A percentile compares a stretch with the other conserved stretches of the same genome.
These are phyloP conservation scores for Rhodotorula glutinis DNA, from an alignment of 1,284 basidiomycete species.

Conservation along the genomic window DNA sequence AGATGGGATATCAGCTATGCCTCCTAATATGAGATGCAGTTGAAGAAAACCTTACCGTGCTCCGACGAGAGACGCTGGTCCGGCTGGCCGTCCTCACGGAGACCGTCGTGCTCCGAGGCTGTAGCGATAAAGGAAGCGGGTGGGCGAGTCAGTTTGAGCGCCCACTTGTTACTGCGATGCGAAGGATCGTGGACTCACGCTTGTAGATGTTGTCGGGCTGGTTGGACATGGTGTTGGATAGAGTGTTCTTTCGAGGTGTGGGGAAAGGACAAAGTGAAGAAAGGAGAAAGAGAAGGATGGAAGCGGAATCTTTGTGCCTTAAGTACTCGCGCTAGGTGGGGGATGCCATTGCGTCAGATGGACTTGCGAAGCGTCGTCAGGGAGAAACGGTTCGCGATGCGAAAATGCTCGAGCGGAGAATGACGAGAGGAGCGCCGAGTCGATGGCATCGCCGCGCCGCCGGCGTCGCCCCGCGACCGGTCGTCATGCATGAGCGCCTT, in stretches of 20 bases:
- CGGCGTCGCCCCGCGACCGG: no score
- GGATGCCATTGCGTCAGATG: background rate
- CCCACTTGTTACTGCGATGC: no score
- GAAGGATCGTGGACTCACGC: no score
- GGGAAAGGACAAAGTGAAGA: background rate
- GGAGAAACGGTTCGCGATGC: background rate
- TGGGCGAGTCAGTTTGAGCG: no score
- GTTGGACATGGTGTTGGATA: slow-evolving; percentile 1
- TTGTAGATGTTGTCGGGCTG: slow-evolving; percentile 25
- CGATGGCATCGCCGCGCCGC: no score
- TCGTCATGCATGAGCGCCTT: no score
- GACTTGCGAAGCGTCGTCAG: background rate
- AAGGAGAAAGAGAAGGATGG: background rate
- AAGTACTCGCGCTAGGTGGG: background rate
- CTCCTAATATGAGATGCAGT: no score
- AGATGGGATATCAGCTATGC: background rate
- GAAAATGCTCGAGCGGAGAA: background rate
- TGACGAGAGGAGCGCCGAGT: no score
- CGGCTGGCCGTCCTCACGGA: slow-evolving; percentile 15
- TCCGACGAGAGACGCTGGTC: slow-evolving; percentile 16
- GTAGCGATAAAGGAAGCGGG: background rate
- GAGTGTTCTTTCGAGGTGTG: background rate
- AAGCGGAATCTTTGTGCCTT: background rate
- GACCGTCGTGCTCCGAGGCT: slow-evolving; percentile 39
- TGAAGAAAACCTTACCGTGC: background rate